Evolutionary conservation across 345 rosid genomes (phyloP).

Genomic region (Pistacia atlantica): DNA sequence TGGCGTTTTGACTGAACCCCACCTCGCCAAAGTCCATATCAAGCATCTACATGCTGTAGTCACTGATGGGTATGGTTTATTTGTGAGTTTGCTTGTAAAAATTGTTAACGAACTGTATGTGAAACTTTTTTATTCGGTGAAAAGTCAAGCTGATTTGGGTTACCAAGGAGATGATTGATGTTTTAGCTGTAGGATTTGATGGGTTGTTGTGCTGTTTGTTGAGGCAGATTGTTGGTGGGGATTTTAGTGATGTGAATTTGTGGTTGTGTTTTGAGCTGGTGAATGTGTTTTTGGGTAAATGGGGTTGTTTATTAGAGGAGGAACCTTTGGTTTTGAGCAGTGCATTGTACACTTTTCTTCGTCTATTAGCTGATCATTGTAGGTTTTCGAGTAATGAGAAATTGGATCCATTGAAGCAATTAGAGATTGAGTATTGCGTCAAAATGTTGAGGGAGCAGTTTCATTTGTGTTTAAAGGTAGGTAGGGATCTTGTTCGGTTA

Average conservation of each 20-base stretch:
- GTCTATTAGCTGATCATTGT: conserved; percentile 76
- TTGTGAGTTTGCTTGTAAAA: conserved; percentile 44
- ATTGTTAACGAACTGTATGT: conserved; percentile 54
- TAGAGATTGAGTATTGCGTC: conserved; percentile 72
- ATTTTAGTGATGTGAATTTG: conserved; percentile 63
- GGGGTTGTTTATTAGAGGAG: conserved; percentile 63
- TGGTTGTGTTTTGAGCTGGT: conserved; percentile 79
- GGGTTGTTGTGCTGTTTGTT: conserved; percentile 53
- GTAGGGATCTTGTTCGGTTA: conserved; percentile 72
- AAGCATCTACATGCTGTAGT: conserved; percentile 75
- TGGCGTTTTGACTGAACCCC: conserved; percentile 58
- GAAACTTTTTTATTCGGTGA: conserved; percentile 59
- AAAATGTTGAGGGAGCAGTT: conserved; percentile 77
- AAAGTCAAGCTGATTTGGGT: conserved; percentile 66
- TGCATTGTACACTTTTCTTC: conserved; percentile 68
- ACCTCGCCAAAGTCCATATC: conserved; percentile 43
- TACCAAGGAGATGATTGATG: conserved; percentile 63
- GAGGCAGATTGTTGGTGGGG: conserved; percentile 72
- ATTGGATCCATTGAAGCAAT: conserved; percentile 44
- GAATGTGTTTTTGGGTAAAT: conserved; percentile 45
- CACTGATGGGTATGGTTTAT: conserved; percentile 68
- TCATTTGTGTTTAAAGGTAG: conserved; percentile 61
- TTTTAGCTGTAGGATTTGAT: conserved; percentile 57
- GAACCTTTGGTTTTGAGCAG: conserved; percentile 53
- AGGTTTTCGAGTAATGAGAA: conserved; percentile 32